phyloP scores from a whole-genome alignment of 2,329 filamentous ascomycete species.

The Alternaria postmessia region DNA sequence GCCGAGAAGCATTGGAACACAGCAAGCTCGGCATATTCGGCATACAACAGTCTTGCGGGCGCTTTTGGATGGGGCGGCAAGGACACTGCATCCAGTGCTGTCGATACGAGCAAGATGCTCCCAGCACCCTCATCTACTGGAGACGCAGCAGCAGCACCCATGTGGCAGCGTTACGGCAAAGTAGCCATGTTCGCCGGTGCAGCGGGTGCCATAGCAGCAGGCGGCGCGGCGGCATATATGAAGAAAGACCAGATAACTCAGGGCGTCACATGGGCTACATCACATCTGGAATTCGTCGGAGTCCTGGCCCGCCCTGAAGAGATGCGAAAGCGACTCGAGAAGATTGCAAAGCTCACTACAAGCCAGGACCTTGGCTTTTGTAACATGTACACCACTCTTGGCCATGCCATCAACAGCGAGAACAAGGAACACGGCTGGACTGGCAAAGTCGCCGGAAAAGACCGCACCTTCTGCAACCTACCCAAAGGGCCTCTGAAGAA shows the following conservation, averaged over 20 bases:
- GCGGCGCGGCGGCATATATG: slow-evolving; percentile 84
- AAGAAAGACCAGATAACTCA: slow-evolving; percentile 81
- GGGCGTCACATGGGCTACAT: slow-evolving; percentile 82
- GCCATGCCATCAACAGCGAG: slow-evolving; percentile 67
- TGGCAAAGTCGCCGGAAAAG: slow-evolving; percentile 69
- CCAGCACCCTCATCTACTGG: slow-evolving; percentile 49
- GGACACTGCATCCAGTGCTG: slow-evolving; percentile 26
- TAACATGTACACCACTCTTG: slow-evolving; percentile 87
- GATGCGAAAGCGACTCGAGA: slow-evolving; percentile 75
- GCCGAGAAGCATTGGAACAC: slow-evolving; percentile 87
- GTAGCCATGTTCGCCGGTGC: slow-evolving; percentile 87
- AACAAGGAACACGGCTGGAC: slow-evolving; percentile 45
- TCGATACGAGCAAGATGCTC: slow-evolving; percentile 48
- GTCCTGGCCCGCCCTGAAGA: slow-evolving; percentile 87
- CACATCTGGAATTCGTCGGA: slow-evolving; percentile 92
- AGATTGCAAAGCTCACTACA: slow-evolving; percentile 69
- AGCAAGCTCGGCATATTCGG: slow-evolving; percentile 73
- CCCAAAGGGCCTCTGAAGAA: slow-evolving; percentile 46
- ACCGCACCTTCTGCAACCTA: slow-evolving; percentile 86
- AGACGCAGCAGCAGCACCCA: slow-evolving; percentile 55
- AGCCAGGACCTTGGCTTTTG: slow-evolving; percentile 78
- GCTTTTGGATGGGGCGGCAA: slow-evolving; percentile 68
- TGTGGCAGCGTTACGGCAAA: slow-evolving; percentile 83
- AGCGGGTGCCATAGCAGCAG: slow-evolving; percentile 79
- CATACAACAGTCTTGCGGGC: slow-evolving; percentile 68